These are phyloP conservation scores for Dictyostelium firmibasis DNA, from an alignment of 78 protist species.

Conservation along the genomic window DNA sequence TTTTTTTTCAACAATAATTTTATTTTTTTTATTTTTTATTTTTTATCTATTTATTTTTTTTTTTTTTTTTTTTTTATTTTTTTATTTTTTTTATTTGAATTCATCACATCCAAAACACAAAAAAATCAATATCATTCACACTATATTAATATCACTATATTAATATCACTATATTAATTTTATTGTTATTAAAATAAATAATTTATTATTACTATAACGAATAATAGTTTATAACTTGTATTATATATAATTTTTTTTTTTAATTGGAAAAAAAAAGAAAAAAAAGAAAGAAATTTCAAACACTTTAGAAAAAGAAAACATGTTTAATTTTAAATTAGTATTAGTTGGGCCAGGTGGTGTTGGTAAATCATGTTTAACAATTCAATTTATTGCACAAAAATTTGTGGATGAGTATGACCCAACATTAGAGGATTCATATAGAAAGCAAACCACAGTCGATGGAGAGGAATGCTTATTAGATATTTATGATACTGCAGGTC, in stretches of 20 bases:
- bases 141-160: no score
- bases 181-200: no score
- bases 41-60: neutral
- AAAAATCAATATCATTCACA: no score
- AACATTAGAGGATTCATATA: slow-evolving; percentile 72
- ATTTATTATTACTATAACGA: no score
- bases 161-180: no score
- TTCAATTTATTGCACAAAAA: slow-evolving; percentile 75
- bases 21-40: neutral
- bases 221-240: no score
- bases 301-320: neutral
- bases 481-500: slow-evolving; percentile 93
- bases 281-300: neutral
- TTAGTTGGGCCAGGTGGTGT: slow-evolving; percentile 84
- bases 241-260: no score
- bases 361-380: slow-evolving; percentile 77
- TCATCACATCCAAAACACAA: neutral
- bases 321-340: slow-evolving; percentile 70
- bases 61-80: neutral
- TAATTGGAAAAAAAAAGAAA: no score
- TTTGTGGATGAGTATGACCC: slow-evolving; percentile 86
- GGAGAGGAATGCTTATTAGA: slow-evolving; percentile 82
- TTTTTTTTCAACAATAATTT: neutral
- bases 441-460: slow-evolving; percentile 78
- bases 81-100: neutral